Evolutionary conservation across 345 rosid genomes (phyloP).

Genomic region (Adansonia digitata): DNA sequence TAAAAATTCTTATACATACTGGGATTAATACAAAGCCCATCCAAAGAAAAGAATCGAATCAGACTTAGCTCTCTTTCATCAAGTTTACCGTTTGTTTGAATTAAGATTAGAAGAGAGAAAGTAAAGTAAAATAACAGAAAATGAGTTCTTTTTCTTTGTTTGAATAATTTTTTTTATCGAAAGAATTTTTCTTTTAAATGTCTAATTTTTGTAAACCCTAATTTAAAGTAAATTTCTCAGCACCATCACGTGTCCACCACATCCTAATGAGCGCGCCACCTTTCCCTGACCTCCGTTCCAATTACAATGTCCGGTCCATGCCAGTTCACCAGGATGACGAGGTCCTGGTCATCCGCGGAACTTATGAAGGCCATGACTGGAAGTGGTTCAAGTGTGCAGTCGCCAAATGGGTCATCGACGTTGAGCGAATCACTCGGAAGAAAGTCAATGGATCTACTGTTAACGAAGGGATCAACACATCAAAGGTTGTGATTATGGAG

Average conservation of each 20-base stretch:
- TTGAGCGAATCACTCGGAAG: slow-evolving; percentile 53
- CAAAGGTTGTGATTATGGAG: slow-evolving; percentile 43
- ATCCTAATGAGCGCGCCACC: slow-evolving; percentile 43
- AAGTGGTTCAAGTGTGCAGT: slow-evolving; percentile 45
- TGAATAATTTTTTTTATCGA: no score
- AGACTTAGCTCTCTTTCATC: no score
- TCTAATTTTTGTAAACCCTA: no score
- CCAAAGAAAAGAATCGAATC: no score
- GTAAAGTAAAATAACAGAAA: no score
- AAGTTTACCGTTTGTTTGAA: no score
- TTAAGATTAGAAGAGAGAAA: no score
- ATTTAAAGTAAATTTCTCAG: no score
- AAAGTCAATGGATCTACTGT: slow-evolving; percentile 50
- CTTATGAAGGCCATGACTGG: slow-evolving; percentile 51
- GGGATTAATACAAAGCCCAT: no score
- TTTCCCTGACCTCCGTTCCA: slow-evolving; percentile 40
- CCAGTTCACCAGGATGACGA: slow-evolving; percentile 52
- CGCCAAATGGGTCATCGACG: slow-evolving; percentile 51
- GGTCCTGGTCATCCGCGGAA: slow-evolving; percentile 46
- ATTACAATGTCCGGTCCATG: slow-evolving; percentile 50
- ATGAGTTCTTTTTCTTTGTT: no score
- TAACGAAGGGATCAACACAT: slow-evolving; percentile 44
- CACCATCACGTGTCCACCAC: slow-evolving; percentile 41
- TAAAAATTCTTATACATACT: no score
- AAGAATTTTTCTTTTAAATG: no score